A percentile compares a stretch with the other conserved stretches of the same genome.
Conservation (phyloP, 2,329 filamentous ascomycete species). For the Calonectria crousiana region DNA sequence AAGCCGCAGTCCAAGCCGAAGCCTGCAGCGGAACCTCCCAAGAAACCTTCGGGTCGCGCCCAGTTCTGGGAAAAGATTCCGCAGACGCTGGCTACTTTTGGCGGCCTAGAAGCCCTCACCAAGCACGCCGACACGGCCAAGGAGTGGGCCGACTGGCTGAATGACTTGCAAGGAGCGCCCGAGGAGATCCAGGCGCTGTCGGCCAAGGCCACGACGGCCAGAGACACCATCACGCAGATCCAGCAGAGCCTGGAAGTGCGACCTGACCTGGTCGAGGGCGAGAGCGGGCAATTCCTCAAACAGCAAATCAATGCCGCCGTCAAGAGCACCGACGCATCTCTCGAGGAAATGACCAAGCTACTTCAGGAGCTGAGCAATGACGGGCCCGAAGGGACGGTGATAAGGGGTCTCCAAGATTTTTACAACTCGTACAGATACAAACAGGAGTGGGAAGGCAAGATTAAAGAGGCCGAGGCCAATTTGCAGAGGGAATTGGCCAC, state of each 20-base stretch:
- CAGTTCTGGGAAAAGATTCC: conserved; percentile 42
- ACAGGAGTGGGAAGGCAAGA: conserved; percentile 48
- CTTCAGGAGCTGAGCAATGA: conserved; percentile 45
- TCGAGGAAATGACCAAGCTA: conserved; percentile 47
- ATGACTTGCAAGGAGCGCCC: conserved; percentile 46
- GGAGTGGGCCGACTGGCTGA: conserved; percentile 51
- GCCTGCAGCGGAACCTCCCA: not conserved
- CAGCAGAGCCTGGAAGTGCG: conserved; percentile 43
- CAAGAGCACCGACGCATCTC: conserved; percentile 39
- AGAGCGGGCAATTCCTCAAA: conserved; percentile 42
- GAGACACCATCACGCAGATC: conserved; percentile 49
- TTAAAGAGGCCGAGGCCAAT: conserved; percentile 45
- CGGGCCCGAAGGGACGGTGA: conserved; percentile 34
- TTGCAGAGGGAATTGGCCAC: conserved; percentile 45
- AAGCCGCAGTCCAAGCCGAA: not conserved
- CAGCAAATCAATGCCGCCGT: conserved; percentile 47
- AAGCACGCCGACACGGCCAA: conserved; percentile 48
- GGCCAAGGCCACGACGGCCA: conserved; percentile 43
- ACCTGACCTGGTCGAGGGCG: conserved; percentile 48
- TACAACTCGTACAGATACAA: conserved; percentile 51
- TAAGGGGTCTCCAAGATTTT: conserved; percentile 44
- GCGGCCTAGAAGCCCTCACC: conserved; percentile 40
- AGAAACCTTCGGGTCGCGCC: not conserved
- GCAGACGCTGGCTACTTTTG: conserved; percentile 42
- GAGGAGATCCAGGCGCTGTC: conserved; percentile 47